Evolutionary conservation across 192 early-diverging fungal species (phyloP), one percentile per base, ranked within the genome.

Genomic region (Neocallimastix lanati): DNA sequence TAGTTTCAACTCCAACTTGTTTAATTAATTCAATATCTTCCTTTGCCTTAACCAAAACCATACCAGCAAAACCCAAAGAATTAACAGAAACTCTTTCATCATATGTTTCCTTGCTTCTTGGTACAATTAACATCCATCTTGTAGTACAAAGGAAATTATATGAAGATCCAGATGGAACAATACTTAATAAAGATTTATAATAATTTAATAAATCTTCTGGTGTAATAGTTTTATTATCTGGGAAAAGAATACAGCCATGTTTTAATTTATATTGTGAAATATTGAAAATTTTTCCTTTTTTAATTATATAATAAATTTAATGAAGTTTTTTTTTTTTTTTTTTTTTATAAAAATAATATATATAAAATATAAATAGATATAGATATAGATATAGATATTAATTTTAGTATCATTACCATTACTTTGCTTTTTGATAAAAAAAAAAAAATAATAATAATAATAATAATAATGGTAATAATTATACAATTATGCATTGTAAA

Each of bases 21-120:
- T 84, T 78, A 33, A 90, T 77, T 16, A 85, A 30, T 25, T 83
- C 84, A 76, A 88, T 78, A 67, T 88, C 85, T 7, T 85, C 84
- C 29, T 79, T 83, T 2, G 83, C 80, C 80, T 91, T 92, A 79
- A 83, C 85, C 38, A 92, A 81, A 80, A 92, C 50, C 80, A 89
- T 82, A 0, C 91, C 91, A 12, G 90, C 90, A 83, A 88, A 88
- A n/a, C 89, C 91, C 21, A 92, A 86, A 18, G 88, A 88, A 81
- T 92, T 92, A 25, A 92, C 82, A 25, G 85, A 84, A 50, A 92
- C 82, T 80, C 78, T 86, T 81, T 84, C 81, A 76, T 80, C 30
- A 28, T 38, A 38, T 14, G 37, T 76, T 50, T 86, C 85, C 5
- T 77, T 77, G 28, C 82, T 76, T 29, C 90, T 80, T 28, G 91